Evolutionary conservation across 495 filamentous ascomycete species (phyloP).

Genomic region (Parmelia sp.): DNA sequence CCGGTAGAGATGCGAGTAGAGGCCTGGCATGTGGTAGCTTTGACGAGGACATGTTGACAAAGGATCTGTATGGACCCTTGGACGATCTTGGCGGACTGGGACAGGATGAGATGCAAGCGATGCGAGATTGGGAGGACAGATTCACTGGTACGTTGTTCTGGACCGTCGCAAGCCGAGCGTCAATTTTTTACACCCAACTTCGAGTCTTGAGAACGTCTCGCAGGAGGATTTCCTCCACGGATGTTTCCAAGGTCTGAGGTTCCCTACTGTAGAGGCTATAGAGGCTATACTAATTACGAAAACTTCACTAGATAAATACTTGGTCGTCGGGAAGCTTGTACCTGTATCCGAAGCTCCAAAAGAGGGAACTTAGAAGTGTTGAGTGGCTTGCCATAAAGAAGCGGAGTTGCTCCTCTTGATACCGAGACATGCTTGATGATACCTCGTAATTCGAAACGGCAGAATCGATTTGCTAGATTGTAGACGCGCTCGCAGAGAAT

Average conservation of each 20-base stretch:
- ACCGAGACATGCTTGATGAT: neutral
- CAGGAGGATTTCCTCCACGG: neutral
- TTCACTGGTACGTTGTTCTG: constrained; percentile 43
- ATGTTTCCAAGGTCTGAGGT: neutral
- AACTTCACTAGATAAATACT: constrained; percentile 64
- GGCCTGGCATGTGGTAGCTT: constrained; percentile 90
- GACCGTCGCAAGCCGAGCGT: neutral
- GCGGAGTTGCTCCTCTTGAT: neutral
- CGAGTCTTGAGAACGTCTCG: neutral
- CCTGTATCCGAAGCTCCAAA: constrained; percentile 49
- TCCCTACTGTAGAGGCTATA: neutral
- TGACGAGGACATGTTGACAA: constrained; percentile 92
- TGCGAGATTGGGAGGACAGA: constrained; percentile 85
- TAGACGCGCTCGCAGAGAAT: neutral
- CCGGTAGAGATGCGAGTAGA: constrained; percentile 85
- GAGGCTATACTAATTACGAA: neutral
- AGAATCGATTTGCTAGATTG: neutral
- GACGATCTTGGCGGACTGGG: constrained; percentile 73
- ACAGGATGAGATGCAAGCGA: constrained; percentile 70
- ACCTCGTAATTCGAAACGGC: neutral
- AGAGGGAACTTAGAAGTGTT: constrained; percentile 32
- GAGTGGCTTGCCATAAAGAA: neutral
- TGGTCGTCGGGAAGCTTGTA: constrained; percentile 89
- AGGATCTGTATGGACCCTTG: constrained; percentile 79
- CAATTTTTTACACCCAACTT: neutral